These are phyloP conservation scores for Hymenoscyphus repandus DNA, from an alignment of 2,329 filamentous ascomycete genomes.

Conservation along the genomic window DNA sequence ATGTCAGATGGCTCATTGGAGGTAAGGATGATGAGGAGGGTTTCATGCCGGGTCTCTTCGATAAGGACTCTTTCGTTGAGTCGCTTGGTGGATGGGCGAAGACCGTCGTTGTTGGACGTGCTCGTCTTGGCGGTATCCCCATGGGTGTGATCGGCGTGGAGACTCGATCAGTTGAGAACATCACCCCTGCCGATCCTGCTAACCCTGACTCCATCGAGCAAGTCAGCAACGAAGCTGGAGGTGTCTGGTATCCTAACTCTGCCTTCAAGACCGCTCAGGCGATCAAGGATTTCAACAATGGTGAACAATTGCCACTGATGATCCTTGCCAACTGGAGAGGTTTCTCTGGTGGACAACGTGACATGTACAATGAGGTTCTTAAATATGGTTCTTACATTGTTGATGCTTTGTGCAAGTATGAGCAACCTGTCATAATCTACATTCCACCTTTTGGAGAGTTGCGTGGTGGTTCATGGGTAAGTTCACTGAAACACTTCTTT, in stretches of 20 bases:
- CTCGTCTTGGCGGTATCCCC: constrained; percentile 92
- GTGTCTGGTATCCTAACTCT: constrained; percentile 99
- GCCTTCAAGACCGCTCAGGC: constrained; percentile 99
- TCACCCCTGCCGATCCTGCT: constrained; percentile 91
- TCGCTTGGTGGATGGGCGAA: constrained; percentile 94
- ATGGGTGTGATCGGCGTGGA: constrained; percentile 98
- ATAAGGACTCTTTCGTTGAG: constrained; percentile 95
- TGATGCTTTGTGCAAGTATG: constrained; percentile 94
- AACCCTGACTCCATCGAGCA: constrained; percentile 98
- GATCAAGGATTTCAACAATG: constrained; percentile 98
- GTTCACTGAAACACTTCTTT: constrained; percentile 27
- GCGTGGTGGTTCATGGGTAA: constrained; percentile 91
- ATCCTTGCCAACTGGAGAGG: constrained; percentile 99
- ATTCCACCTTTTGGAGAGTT: constrained; percentile 96
- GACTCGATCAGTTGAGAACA: constrained; percentile 92
- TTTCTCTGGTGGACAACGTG: constrained; percentile 98
- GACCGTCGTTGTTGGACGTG: constrained; percentile 93
- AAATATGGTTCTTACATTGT: constrained; percentile 99
- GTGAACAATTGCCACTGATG: constrained; percentile 97
- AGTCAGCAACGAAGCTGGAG: constrained; percentile 88
- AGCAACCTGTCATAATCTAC: constrained; percentile 98
- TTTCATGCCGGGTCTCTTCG: constrained; percentile 89
- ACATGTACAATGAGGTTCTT: constrained; percentile 99
- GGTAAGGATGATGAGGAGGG: constrained; percentile 76
- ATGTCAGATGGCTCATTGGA: constrained; percentile 88